These are phyloP conservation scores for Boletus albobrunnescens DNA, from an alignment of 1,284 basidiomycete genomes.

Conservation along the genomic window DNA sequence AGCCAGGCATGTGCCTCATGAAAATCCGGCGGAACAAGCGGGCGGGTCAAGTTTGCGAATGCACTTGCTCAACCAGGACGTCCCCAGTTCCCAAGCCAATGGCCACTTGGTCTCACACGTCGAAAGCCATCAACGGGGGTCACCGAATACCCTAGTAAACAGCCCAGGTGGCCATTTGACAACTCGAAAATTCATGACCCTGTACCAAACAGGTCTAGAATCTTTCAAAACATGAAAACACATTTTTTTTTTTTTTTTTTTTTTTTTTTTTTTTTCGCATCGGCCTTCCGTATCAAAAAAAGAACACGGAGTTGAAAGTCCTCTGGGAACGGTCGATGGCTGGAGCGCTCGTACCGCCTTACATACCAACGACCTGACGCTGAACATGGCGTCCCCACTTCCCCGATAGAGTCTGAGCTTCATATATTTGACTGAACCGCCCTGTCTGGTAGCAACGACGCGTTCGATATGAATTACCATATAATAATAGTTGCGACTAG, in stretches of 20 bases:
- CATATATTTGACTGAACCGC: neutral
- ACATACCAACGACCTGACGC: too few relatives aligned
- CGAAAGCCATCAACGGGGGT: neutral
- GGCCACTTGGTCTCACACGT: too few relatives aligned
- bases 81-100: slow-evolving; percentile 19
- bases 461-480: neutral
- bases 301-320: neutral
- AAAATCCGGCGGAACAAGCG: slow-evolving; percentile 28
- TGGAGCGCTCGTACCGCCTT: too few relatives aligned
- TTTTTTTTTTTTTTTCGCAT: too few relatives aligned
- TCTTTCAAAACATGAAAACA: neutral
- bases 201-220: slow-evolving; percentile 7
- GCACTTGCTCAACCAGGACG: neutral
- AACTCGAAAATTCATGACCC: slow-evolving; percentile 11
- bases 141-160: slow-evolving; percentile 12
- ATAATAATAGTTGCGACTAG: neutral
- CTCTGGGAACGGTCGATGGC: too few relatives aligned
- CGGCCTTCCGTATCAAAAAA: slow-evolving; percentile 2
- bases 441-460: slow-evolving; percentile 2
- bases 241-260: too few relatives aligned
- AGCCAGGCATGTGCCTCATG: slow-evolving; percentile 14
- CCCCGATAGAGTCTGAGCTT: slow-evolving; percentile 3
- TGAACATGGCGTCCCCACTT: neutral
- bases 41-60: slow-evolving; percentile 7
- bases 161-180: too few relatives aligned